Base-by-base conservation (phyloP, 2,329 filamentous ascomycete species). In the Sarocladium kiliense region DNA sequence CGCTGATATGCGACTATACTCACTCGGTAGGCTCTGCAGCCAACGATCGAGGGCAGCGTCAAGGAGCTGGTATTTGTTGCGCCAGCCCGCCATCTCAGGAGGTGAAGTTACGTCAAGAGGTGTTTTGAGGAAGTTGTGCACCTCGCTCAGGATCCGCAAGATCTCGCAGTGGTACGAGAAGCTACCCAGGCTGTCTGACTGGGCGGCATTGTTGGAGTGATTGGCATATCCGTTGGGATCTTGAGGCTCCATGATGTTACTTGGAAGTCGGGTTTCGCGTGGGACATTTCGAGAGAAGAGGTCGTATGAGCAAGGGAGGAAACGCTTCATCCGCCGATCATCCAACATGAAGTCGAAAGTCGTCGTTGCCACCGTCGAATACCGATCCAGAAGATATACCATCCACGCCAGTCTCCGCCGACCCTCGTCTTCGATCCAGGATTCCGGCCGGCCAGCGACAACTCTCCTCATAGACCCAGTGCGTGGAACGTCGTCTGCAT, bases 151-250 rank as follows among this genome's bases (percentile, higher is more conserved):
- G 16, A 75, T 74, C 1, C 70, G 64, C 10, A 75, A 60, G n/a
- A 76, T 72, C 53, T 75, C 70, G 59, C 74, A 75, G 53, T 76
- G 74, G 14, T 76, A 74, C 0, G 74, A 73, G 55, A 76, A 76
- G 55, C 72, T 75, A 10, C 73, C 74, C 0, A 76, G 64, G 30
- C 75, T 75, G 53, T 75, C 73, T 0, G 71, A 66, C 26, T 67
- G 70, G 58, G 72, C 71, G 18, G 74, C 62, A 2, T 66, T 60
- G 19, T 39, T 41, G n/a, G 3, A 4, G 39, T 23, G 7, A 23
- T 18, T 42, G 42, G 19, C 12, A n/a, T 6, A 47, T 23, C 19
- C 42, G 19, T 53, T 53, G 19, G 27, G 19, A 16, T 39, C 30
- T 3, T 5, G 16, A 27, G 32, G 32, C 12, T 39, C 32, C 26